These are phyloP conservation scores for Zoysia pacifica DNA, from an alignment of 176 grass and related monocot genomes.

Conservation along the genomic window DNA sequence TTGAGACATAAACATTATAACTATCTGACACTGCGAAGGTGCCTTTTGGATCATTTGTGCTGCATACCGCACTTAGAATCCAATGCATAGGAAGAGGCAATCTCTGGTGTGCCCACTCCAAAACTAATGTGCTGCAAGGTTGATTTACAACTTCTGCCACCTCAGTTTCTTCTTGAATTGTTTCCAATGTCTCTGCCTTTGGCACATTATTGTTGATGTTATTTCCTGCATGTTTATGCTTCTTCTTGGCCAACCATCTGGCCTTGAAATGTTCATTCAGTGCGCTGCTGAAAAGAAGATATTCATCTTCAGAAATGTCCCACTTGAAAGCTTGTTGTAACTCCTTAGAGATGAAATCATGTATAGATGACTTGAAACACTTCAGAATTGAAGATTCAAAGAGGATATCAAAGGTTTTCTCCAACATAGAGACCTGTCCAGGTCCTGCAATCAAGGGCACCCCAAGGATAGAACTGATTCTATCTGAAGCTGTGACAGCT, in stretches of 20 bases:
- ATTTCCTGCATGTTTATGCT: constrained; percentile 53
- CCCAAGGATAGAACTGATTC: constrained; percentile 67
- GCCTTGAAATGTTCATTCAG: constrained; percentile 80
- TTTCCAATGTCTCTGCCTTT: constrained; percentile 60
- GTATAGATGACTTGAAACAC: constrained; percentile 65
- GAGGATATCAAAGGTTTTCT: constrained; percentile 65
- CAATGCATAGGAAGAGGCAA: constrained; percentile 77
- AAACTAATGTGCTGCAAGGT: constrained; percentile 48
- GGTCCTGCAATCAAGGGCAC: constrained; percentile 76
- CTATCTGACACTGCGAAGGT: constrained; percentile 21
- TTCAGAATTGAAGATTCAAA: constrained; percentile 70
- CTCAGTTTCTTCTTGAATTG: constrained; percentile 80
- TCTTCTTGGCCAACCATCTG: constrained; percentile 85
- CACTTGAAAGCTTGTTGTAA: constrained; percentile 54
- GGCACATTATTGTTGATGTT: constrained; percentile 12
- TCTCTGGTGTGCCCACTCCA: constrained; percentile 84
- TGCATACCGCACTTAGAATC: constrained; percentile 85
- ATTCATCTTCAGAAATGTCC: constrained; percentile 76
- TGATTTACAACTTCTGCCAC: constrained; percentile 45
- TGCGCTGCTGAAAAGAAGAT: constrained; percentile 61
- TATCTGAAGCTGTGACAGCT: constrained; percentile 48
- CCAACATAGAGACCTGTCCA: constrained; percentile 54
- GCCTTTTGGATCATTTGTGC: constrained; percentile 61
- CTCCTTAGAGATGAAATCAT: constrained; percentile 46
- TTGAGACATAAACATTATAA: constrained; percentile 55